Evolutionary conservation across 306 rosid species (phyloP).

Genomic region (Sphenostylis stenocarpa): DNA sequence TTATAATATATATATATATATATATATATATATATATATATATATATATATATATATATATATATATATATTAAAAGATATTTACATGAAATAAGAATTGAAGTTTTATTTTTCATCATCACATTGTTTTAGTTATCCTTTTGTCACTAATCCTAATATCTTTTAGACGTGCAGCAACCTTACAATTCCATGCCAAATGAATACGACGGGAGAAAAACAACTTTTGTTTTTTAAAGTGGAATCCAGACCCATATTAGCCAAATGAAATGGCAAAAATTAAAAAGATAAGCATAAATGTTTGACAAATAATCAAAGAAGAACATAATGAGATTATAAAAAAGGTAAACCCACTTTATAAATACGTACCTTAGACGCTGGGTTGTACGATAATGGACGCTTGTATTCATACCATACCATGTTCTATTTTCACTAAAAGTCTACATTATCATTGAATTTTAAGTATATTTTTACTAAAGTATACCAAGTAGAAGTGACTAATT

Average conservation of each 20-base stretch:
- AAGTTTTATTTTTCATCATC: no score
- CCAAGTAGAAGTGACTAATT: not conserved
- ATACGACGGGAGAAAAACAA: not conserved
- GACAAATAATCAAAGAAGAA: not conserved
- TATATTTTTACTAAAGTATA: not conserved
- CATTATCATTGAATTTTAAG: no score
- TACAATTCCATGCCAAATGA: not conserved
- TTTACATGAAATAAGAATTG: no score
- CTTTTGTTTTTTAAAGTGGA: not conserved
- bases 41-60: no score
- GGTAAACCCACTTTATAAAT: not conserved
- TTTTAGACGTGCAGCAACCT: not conserved
- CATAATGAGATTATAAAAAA: not conserved
- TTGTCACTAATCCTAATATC: not conserved
- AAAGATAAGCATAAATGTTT: constrained; percentile 3
- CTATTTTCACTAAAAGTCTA: not conserved
- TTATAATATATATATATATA: no score
- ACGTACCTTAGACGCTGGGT: not conserved
- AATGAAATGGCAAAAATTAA: not conserved
- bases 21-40: no score
- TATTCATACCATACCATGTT: not conserved
- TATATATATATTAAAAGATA: no score
- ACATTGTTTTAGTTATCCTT: not conserved
- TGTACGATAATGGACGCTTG: not conserved
- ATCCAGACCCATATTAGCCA: not conserved